These are phyloP conservation scores for Flammula alnicola DNA, from an alignment of 1,284 basidiomycete genomes.

Conservation along the genomic window DNA sequence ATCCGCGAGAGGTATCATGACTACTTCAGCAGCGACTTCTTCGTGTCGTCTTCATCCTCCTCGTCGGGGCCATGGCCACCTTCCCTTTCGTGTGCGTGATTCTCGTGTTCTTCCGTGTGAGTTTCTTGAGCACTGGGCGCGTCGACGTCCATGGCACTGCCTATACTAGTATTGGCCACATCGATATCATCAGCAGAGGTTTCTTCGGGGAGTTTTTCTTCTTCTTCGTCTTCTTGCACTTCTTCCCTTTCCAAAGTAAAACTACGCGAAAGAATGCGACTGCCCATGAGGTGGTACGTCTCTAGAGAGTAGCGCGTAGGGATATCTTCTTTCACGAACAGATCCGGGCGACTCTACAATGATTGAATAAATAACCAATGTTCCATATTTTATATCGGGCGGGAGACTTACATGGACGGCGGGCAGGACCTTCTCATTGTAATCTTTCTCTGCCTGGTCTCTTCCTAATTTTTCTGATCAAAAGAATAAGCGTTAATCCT, in stretches of 20 bases:
- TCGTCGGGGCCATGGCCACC: conserved; percentile 34
- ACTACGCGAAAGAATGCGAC: conserved; percentile 90
- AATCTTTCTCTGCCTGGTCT: conserved; percentile 82
- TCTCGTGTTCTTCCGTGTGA: conserved; percentile 25
- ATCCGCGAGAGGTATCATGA: conserved; percentile 98
- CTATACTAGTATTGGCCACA: conserved; percentile 33
- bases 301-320: conserved; percentile 70
- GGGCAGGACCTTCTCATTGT: conserved; percentile 66
- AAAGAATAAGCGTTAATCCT: too few relatives aligned
- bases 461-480: conserved; percentile 91
- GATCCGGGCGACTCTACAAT: conserved; percentile 71
- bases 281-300: conserved; percentile 90
- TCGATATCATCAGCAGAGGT: conserved; percentile 22
- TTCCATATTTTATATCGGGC: neutral
- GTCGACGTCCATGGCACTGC: conserved; percentile 60
- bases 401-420: conserved; percentile 56
- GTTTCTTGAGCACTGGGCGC: conserved; percentile 22
- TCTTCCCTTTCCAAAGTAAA: conserved; percentile 75
- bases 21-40: conserved; percentile 73
- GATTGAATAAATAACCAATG: too few relatives aligned
- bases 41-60: conserved; percentile 44
- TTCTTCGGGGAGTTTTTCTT: too few relatives aligned
- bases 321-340: conserved; percentile 63
- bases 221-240: conserved; percentile 40
- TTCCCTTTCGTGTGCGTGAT: conserved; percentile 28